phyloP scores from a whole-genome alignment of 202 grass and related monocot genomes.

The Bolboschoenoplectus hybrid region DNA sequence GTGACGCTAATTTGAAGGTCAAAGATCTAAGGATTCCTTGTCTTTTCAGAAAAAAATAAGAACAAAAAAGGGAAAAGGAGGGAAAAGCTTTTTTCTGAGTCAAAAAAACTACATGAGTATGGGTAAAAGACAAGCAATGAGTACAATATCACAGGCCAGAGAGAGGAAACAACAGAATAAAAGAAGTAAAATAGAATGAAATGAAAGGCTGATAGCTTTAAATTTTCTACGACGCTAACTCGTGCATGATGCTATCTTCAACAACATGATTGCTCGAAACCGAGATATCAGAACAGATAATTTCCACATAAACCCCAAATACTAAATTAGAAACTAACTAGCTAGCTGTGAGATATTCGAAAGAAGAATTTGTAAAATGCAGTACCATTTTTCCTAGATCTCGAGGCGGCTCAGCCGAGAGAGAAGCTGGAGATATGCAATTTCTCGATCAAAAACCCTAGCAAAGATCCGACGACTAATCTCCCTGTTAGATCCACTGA shows the following conservation, averaged over 20 bases:
- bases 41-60: slow-evolving; percentile 17
- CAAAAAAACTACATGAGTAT: slow-evolving; percentile 13
- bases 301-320: slow-evolving; percentile 12
- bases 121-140: slow-evolving; percentile 30
- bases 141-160: slow-evolving; percentile 20
- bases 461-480: slow-evolving; percentile 24
- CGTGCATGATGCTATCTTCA: slow-evolving; percentile 35
- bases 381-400: slow-evolving; percentile 40
- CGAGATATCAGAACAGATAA: background rate
- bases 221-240: slow-evolving; percentile 22
- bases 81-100: slow-evolving; percentile 32
- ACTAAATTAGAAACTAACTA: background rate
- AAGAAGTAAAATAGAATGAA: slow-evolving; percentile 35
- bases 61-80: slow-evolving; percentile 4
- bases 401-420: slow-evolving; percentile 38
- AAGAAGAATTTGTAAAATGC: slow-evolving; percentile 10
- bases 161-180: slow-evolving; percentile 11
- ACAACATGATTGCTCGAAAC: slow-evolving; percentile 25
- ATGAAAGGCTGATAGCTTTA: slow-evolving; percentile 39
- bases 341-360: background rate
- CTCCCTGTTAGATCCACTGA: slow-evolving; percentile 21
- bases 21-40: slow-evolving; percentile 22
- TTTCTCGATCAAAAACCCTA: slow-evolving; percentile 35
- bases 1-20: slow-evolving; percentile 9
- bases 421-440: background rate